Conservation (phyloP, 495 filamentous ascomycete genomes). For the Daldinia grandis region DNA sequence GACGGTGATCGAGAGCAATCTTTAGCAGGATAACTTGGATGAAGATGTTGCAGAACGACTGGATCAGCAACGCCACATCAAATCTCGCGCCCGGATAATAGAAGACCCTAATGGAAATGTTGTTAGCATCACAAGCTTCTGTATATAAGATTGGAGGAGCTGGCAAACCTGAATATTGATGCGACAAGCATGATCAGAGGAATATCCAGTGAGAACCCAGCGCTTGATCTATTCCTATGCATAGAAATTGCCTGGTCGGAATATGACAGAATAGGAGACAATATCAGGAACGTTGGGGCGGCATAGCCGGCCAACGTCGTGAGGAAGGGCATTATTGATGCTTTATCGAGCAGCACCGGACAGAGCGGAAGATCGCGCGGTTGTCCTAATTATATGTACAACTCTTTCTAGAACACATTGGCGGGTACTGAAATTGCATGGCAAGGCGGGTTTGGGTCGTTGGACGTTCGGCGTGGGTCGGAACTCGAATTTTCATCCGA, state of each 20-base stretch:
- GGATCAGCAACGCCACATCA: constrained; percentile 79
- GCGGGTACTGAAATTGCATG: constrained; percentile 3
- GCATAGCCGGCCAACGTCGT: constrained; percentile 57
- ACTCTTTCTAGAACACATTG: background rate
- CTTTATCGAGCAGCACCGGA: constrained; percentile 18
- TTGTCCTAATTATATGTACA: constrained; percentile 13
- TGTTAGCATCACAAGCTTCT: constrained; percentile 21
- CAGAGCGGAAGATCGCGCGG: constrained; percentile 10
- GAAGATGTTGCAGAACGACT: constrained; percentile 85
- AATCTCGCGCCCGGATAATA: constrained; percentile 94
- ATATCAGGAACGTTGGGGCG: constrained; percentile 71
- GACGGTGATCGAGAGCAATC: constrained; percentile 87
- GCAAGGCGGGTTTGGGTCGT: background rate
- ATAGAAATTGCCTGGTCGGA: constrained; percentile 92
- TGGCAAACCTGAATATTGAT: constrained; percentile 82
- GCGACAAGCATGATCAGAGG: constrained; percentile 97
- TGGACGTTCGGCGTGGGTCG: background rate
- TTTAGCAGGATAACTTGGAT: constrained; percentile 87
- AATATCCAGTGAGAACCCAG: constrained; percentile 88
- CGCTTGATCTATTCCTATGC: constrained; percentile 78
- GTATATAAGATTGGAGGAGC: background rate
- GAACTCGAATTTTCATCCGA: constrained; percentile 13
- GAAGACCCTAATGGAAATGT: constrained; percentile 69
- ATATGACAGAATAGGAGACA: constrained; percentile 87
- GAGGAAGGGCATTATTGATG: constrained; percentile 51